These are phyloP conservation scores for Saraca asoca DNA, from an alignment of 331 rosid genomes.

Conservation along the genomic window DNA sequence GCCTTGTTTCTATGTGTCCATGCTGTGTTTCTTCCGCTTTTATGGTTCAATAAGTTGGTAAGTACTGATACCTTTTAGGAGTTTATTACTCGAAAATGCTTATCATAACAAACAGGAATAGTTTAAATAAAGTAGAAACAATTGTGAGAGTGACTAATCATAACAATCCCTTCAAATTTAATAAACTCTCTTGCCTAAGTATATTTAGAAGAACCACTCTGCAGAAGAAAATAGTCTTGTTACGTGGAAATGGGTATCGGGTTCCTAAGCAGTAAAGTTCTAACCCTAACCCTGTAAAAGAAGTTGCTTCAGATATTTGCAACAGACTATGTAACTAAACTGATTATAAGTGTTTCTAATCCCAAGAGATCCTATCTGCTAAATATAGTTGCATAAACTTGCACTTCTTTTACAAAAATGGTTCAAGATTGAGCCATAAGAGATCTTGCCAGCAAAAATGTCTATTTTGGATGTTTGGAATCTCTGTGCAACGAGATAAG, in stretches of 20 bases:
- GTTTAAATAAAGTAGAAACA: conserved; percentile 7
- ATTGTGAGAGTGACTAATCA: conserved; percentile 5
- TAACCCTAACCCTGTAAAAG: no score
- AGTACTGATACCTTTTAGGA: neutral
- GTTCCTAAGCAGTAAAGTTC: conserved; percentile 6
- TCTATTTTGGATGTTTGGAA: conserved; percentile 4
- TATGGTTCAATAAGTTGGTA: no score
- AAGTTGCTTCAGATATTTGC: conserved; percentile 17
- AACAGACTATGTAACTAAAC: neutral
- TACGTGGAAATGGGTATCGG: neutral
- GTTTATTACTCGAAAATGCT: conserved; percentile 6
- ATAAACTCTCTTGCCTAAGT: neutral
- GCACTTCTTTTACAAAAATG: conserved; percentile 19
- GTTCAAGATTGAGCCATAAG: neutral
- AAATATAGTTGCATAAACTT: neutral
- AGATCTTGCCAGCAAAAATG: neutral
- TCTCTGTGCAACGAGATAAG: neutral
- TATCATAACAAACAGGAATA: conserved; percentile 1
- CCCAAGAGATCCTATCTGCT: neutral
- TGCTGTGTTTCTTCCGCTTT: no score
- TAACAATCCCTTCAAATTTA: neutral
- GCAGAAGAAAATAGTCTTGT: neutral
- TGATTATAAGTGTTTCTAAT: neutral
- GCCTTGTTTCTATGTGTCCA: no score
- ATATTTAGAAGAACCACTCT: conserved; percentile 6